These are phyloP conservation scores for Trichoderma asperellum DNA, from an alignment of 2,329 filamentous ascomycete species.

Conservation along the genomic window DNA sequence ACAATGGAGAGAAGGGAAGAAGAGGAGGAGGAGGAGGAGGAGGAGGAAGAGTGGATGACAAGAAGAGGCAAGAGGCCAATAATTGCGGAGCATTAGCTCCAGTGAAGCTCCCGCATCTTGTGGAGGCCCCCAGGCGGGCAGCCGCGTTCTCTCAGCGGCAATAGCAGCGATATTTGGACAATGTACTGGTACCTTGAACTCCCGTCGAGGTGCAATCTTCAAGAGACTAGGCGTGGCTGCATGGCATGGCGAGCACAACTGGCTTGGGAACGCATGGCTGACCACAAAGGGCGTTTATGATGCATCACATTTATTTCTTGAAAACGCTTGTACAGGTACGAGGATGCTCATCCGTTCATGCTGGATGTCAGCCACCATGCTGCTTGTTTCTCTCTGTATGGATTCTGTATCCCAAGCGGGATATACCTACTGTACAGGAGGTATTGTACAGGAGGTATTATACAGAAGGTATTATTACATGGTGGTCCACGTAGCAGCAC, in stretches of 20 bases:
- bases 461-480: no score
- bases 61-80: neutral
- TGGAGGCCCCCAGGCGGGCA: slow-evolving; percentile 7
- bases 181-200: neutral
- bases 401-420: neutral
- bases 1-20: neutral
- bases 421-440: neutral
- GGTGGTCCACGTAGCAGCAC: neutral
- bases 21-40: neutral
- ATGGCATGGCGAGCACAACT: neutral
- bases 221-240: neutral
- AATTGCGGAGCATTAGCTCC: neutral
- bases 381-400: neutral
- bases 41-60: neutral
- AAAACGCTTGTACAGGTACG: neutral
- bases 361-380: neutral
- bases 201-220: neutral
- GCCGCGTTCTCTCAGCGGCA: neutral
- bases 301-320: slow-evolving; percentile 8
- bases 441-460: no score
- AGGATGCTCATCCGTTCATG: neutral
- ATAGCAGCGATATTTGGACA: neutral
- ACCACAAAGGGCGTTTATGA: slow-evolving; percentile 12
- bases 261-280: slow-evolving; percentile 9
- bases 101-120: neutral